These are phyloP conservation scores for Trametes pubescens DNA, from an alignment of 1,284 basidiomycete genomes.

Conservation along the genomic window DNA sequence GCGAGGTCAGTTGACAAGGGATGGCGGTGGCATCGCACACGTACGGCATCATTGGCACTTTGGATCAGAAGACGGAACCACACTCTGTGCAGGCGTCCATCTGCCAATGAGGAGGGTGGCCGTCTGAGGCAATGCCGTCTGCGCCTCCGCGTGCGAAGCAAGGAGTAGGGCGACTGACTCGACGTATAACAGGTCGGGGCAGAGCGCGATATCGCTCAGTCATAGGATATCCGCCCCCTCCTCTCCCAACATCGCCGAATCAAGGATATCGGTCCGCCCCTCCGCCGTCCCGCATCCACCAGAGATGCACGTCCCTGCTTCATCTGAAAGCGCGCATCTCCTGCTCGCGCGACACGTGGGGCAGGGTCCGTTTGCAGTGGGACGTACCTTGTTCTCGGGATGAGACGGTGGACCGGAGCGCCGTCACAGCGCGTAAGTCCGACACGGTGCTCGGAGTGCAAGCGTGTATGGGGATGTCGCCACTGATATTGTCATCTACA, in stretches of 20 bases:
- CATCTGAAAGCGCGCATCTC: too few relatives aligned
- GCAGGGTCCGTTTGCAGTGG: too few relatives aligned
- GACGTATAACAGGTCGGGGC: not conserved
- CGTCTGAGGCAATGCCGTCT: not conserved
- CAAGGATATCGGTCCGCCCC: too few relatives aligned
- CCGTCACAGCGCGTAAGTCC: too few relatives aligned
- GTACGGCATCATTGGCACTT: not conserved
- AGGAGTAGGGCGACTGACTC: not conserved
- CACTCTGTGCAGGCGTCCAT: slow-evolving; percentile 4
- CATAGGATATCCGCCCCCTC: slow-evolving; percentile 2
- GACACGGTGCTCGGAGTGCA: too few relatives aligned
- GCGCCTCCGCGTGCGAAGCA: not conserved
- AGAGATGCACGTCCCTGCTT: not conserved
- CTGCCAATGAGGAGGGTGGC: slow-evolving; percentile 1
- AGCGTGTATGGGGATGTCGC: too few relatives aligned
- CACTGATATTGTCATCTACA: not conserved
- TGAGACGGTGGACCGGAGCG: too few relatives aligned
- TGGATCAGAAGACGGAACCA: not conserved
- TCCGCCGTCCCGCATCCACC: not conserved
- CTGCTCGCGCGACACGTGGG: too few relatives aligned
- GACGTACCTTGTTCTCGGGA: too few relatives aligned
- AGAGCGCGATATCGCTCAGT: not conserved
- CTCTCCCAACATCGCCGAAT: not conserved
- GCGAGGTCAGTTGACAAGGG: not conserved
- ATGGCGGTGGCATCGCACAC: not conserved